phyloP scores from a whole-genome alignment of 805 yeast species.

The Yamadazyma olivae region DNA sequence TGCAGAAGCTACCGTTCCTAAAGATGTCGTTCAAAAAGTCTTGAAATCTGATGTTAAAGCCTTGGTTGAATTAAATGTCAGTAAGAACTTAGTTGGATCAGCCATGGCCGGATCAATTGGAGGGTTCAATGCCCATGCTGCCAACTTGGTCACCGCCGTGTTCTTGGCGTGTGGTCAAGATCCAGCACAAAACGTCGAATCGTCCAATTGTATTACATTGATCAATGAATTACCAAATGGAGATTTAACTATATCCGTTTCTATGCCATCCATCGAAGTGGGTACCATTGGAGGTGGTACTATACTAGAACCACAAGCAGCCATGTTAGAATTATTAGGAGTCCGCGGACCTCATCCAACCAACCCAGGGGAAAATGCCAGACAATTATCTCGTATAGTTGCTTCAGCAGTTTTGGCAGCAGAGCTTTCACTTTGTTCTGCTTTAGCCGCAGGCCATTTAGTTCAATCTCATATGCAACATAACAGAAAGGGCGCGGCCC shows the following conservation, averaged over 20 bases:
- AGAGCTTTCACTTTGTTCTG: slow-evolving; percentile 90
- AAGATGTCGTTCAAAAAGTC: slow-evolving; percentile 72
- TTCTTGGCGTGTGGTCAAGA: slow-evolving; percentile 97
- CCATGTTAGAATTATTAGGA: slow-evolving; percentile 92
- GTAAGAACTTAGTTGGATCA: slow-evolving; percentile 90
- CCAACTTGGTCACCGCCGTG: slow-evolving; percentile 92
- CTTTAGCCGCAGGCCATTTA: slow-evolving; percentile 97
- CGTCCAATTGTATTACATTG: slow-evolving; percentile 94
- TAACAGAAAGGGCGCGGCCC: slow-evolving; percentile 63
- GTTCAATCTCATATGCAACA: slow-evolving; percentile 97
- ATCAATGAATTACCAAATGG: slow-evolving; percentile 65
- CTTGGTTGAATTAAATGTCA: slow-evolving; percentile 81
- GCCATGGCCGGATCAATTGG: slow-evolving; percentile 99
- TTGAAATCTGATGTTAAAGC: slow-evolving; percentile 92
- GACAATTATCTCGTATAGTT: slow-evolving; percentile 86
- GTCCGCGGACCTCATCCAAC: slow-evolving; percentile 95
- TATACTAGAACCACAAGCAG: slow-evolving; percentile 92
- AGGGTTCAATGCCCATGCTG: slow-evolving; percentile 98
- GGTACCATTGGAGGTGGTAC: slow-evolving; percentile 99
- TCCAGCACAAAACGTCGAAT: slow-evolving; percentile 99
- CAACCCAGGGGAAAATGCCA: slow-evolving; percentile 90
- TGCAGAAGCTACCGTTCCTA: slow-evolving; percentile 91
- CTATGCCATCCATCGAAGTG: slow-evolving; percentile 98
- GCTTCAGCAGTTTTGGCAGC: slow-evolving; percentile 96
- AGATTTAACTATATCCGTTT: slow-evolving; percentile 86